Base-by-base conservation (phyloP, 345 rosid genomes). In the Boechera retrofracta region DNA sequence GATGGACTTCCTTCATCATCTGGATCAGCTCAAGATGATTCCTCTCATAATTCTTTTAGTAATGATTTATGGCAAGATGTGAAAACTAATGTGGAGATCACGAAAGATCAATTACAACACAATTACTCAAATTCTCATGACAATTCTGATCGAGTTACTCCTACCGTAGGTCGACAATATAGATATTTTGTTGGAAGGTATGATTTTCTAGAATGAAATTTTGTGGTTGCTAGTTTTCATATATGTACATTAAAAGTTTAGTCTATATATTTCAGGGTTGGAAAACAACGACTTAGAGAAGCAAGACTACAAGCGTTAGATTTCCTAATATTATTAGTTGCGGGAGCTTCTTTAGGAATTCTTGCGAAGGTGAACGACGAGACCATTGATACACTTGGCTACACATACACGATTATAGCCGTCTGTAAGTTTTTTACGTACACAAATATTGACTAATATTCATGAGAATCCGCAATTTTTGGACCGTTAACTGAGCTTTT, bases 291-390 rank as follows among this genome's bases (percentile, higher is more conserved):
- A 71, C 85, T 93, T 77, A 86, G 97, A 77, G 98, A 93, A 77
- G 93, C 92, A 61, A 86, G 82, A 80, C 57, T 85, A 76, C 90
- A 86, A 79, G 90, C 87, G 11, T 81, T 86, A 59, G 98, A 93
- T 84, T 84, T 83, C 33, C 45, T 89, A 44, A 90, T 93, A 42
- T 74, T 93, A n/a, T 82, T 89, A 79, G 82, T 91, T 41, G 98
- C 93, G 42, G 98, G 98, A 79, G 97, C 94, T 51, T 87, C 89
- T 87, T 86, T 93, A 79, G 98, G 95, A 71, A 87, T 88, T 64
- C 97, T 93, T 69, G 90, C 97, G 0, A 88, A 88, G 75, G 95
- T 91, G 72, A 82, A 81, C 26, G 98, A 93, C 67, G 95, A 85
- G 80, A 87, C 92, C n/a, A 85, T 93, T 32, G 89, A 85, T 28